Conservation (phyloP, 495 filamentous ascomycete genomes). For the Penicillium silybi region DNA sequence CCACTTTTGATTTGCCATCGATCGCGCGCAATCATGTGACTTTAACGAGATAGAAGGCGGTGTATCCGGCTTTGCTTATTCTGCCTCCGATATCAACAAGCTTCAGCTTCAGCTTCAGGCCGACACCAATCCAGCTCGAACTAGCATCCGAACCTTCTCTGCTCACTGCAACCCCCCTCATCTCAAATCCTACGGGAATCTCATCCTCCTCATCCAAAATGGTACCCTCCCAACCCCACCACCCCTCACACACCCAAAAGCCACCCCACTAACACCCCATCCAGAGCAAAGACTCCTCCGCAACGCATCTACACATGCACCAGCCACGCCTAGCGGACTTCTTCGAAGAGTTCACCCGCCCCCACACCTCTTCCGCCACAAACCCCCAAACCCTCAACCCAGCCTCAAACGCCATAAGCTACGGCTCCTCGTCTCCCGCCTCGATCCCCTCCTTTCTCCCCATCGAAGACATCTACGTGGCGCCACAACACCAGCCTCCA, state of each 20-base stretch:
- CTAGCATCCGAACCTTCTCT: background rate
- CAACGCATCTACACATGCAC: constrained; percentile 86
- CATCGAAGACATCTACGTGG: constrained; percentile 76
- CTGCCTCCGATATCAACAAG: too few species aligned
- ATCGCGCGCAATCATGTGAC: too few species aligned
- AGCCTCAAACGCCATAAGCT: constrained; percentile 25
- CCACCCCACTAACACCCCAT: constrained; percentile 9
- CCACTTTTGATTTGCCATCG: too few species aligned
- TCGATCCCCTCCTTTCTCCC: constrained; percentile 45
- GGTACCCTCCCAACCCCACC: constrained; percentile 4
- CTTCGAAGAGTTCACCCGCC: constrained; percentile 75
- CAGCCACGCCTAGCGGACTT: constrained; percentile 77
- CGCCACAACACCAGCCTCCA: constrained; percentile 82
- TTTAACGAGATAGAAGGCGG: too few species aligned
- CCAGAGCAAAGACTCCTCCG: constrained; percentile 84
- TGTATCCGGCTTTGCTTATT: too few species aligned
- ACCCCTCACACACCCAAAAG: background rate
- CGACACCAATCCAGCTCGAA: background rate
- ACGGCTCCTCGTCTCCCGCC: constrained; percentile 33
- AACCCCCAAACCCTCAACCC: constrained; percentile 17
- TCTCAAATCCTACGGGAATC: background rate
- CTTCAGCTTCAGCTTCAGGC: background rate
- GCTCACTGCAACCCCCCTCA: background rate
- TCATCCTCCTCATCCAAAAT: constrained; percentile 12
- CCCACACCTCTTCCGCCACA: constrained; percentile 30